These are phyloP conservation scores for Naganishia onofrii DNA, from an alignment of 768 basidiomycete species.

Conservation along the genomic window DNA sequence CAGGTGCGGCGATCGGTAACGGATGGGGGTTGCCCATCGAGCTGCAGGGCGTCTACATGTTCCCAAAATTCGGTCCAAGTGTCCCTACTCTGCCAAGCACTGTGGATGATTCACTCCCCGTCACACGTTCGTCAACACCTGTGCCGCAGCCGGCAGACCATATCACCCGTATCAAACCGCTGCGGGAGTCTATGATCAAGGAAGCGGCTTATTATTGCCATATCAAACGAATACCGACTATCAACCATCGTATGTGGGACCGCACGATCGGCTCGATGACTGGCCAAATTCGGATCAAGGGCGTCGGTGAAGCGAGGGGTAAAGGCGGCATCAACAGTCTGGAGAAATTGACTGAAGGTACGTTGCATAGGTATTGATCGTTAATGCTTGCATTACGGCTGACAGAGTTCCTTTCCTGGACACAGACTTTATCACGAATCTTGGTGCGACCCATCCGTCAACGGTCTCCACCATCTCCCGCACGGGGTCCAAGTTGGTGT, in stretches of 20 bases:
- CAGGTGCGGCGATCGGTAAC: conserved; percentile 43
- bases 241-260: conserved; percentile 45
- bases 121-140: conserved; percentile 5
- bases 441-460: conserved; percentile 47
- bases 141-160: background rate
- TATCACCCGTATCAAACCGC: conserved; percentile 42
- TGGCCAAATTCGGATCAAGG: conserved; percentile 2
- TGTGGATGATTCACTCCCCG: background rate
- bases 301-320: conserved; percentile 38
- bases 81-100: background rate
- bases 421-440: conserved; percentile 46
- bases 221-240: conserved; percentile 36
- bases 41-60: conserved; percentile 31
- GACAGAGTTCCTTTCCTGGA: background rate
- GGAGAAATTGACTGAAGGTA: conserved; percentile 48
- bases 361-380: background rate
- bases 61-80: conserved; percentile 7
- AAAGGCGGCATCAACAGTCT: conserved; percentile 44
- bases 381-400: background rate
- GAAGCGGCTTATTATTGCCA: conserved; percentile 47
- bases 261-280: conserved; percentile 9
- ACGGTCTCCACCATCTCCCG: conserved; percentile 51
- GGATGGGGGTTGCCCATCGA: conserved; percentile 49
- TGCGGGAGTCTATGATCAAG: conserved; percentile 45
- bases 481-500: conserved; percentile 50